Base-by-base conservation (phyloP, 257 asterid species). In the Solanum etuberosum region DNA sequence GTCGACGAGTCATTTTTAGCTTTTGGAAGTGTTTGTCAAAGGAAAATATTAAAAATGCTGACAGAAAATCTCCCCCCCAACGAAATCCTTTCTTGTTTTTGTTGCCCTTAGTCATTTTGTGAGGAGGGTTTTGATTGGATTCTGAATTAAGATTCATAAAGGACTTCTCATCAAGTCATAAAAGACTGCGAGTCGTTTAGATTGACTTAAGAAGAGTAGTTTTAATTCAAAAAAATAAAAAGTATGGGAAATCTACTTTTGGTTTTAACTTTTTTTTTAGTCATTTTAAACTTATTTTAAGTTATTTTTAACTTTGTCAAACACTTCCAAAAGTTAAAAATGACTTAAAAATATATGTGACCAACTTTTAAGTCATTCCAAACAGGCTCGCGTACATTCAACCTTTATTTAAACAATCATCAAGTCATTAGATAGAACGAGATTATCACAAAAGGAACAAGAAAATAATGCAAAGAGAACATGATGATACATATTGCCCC, bases 21-120 rank as follows among this genome's bases (percentile, higher is more conserved):
- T 46, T 13, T 46, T 46, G 6, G 0, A 0, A 46, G 2, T 0
- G 0, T 46, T 46, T 46, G 18, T 0, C 54, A 13, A 46, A 46
- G 6, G n/a, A n/a, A 43, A 43, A 12, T 15, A 48, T 48, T 48
- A 48, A 15, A 16, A 48, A 0, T 5, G 23, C 6, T 51, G 7
- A 51, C 8, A 16, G 9, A 51, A 51, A 51, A 51, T 16, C 23
- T 51, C 23, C 9, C 0, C 0, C 0, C 16, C 5, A 51, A 16
- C 61, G 16, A 16, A 6, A 46, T 6, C 0, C 0, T 46, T 46
- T 46, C 54, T 46, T 46, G 54, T 46, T 46, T 46, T 46, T 46
- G 54, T 46, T 46, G 61, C 23, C 23, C 0, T 16, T 51, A 51
- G 23, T 51, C 61, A 6, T 16, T 16, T 51, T 51, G 61, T 16